Evolutionary conservation across 2,329 filamentous ascomycete genomes (phyloP).

Genomic region (Alternaria metachromatica): DNA sequence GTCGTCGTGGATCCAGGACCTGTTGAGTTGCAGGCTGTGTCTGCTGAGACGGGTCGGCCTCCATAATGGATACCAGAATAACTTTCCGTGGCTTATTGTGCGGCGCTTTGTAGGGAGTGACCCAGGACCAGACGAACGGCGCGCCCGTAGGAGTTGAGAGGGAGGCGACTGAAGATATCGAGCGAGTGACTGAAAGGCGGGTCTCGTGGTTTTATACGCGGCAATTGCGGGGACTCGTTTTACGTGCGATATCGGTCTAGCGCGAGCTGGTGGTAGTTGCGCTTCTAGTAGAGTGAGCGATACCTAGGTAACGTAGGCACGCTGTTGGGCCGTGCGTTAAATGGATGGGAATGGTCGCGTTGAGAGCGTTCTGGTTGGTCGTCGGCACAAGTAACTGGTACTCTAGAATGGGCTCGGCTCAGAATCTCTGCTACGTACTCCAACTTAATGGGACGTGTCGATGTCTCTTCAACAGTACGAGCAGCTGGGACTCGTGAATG

Average conservation of each 20-base stretch:
- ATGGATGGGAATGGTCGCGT: neutral
- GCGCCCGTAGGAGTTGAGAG: neutral
- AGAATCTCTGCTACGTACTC: slow-evolving; percentile 15
- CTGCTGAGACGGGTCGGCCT: slow-evolving; percentile 41
- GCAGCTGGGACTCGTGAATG: neutral
- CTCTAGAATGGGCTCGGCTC: neutral
- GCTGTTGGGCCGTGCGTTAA: slow-evolving; percentile 6
- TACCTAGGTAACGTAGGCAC: slow-evolving; percentile 9
- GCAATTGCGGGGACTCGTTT: neutral
- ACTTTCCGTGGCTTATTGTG: neutral
- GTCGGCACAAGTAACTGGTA: neutral
- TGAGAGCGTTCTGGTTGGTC: neutral
- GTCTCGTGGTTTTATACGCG: slow-evolving; percentile 3
- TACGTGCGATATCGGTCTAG: slow-evolving; percentile 1
- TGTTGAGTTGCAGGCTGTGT: slow-evolving; percentile 76
- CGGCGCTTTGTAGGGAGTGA: neutral
- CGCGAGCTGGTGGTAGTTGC: slow-evolving; percentile 7
- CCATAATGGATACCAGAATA: slow-evolving; percentile 17
- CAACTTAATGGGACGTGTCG: slow-evolving; percentile 29
- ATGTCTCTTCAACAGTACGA: neutral
- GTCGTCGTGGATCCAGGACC: slow-evolving; percentile 78
- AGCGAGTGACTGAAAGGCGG: neutral
- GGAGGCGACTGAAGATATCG: neutral
- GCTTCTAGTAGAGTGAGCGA: slow-evolving; percentile 2
- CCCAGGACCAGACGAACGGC: neutral